These are phyloP conservation scores for Amborella trichopoda DNA, from an alignment of 164 flowering plant species.

Conservation along the genomic window DNA sequence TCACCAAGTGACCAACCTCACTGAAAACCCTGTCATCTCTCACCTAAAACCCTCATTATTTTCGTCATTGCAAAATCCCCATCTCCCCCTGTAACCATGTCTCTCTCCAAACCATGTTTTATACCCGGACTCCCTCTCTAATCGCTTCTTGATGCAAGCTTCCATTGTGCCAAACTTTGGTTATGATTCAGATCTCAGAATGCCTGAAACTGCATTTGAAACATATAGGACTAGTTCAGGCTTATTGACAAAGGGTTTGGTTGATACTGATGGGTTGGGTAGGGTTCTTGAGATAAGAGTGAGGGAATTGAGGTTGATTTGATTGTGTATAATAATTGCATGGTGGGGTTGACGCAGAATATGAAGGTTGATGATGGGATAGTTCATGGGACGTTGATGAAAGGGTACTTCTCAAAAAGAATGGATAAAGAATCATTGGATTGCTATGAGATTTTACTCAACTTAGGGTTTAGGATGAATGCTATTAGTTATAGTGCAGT, in stretches of 20 bases:
- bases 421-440: slow-evolving; percentile 89
- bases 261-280: slow-evolving; percentile 43
- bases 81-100: too few species aligned
- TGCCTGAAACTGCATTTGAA: slow-evolving; percentile 63
- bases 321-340: slow-evolving; percentile 47
- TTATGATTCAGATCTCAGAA: slow-evolving; percentile 70
- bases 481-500: slow-evolving; percentile 63
- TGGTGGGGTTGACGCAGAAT: slow-evolving; percentile 76
- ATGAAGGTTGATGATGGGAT: slow-evolving; percentile 47
- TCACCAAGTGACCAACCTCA: too few species aligned
- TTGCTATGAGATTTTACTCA: slow-evolving; percentile 35
- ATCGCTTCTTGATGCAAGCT: slow-evolving; percentile 76
- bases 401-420: slow-evolving; percentile 60
- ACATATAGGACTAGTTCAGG: slow-evolving; percentile 67
- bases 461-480: slow-evolving; percentile 24
- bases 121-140: slow-evolving; percentile 62
- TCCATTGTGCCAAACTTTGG: slow-evolving; percentile 59
- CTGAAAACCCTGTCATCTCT: too few species aligned
- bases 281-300: slow-evolving; percentile 50
- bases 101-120: slow-evolving; percentile 42
- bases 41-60: too few species aligned
- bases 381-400: slow-evolving; percentile 73
- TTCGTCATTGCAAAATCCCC: too few species aligned
- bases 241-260: slow-evolving; percentile 59
- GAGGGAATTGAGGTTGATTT: slow-evolving; percentile 56